Conservation (phyloP, 2,329 filamentous ascomycete species). For the Decorospora gaudefroyi region DNA sequence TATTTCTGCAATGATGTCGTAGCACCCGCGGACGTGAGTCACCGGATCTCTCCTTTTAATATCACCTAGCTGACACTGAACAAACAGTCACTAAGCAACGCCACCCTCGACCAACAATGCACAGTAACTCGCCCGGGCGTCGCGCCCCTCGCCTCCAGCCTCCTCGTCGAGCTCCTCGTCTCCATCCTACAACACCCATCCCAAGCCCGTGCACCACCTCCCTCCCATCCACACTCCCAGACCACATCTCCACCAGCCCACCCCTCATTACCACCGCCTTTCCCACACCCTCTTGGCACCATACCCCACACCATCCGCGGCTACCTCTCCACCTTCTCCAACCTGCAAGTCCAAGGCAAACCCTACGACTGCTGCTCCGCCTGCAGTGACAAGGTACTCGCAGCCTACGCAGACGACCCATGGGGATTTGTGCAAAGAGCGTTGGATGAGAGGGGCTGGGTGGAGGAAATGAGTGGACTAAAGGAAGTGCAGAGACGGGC, state of each 20-base stretch:
- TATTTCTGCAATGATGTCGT: slow-evolving; percentile 99
- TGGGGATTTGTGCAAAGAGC: slow-evolving; percentile 80
- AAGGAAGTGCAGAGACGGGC: slow-evolving; percentile 62
- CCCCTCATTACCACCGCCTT: slow-evolving; percentile 41
- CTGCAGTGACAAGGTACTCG: slow-evolving; percentile 71
- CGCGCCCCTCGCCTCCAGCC: slow-evolving; percentile 86
- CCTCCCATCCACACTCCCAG: slow-evolving; percentile 13
- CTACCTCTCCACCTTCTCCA: slow-evolving; percentile 74
- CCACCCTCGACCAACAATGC: slow-evolving; percentile 96
- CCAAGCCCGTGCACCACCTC: slow-evolving; percentile 37
- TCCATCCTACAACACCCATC: slow-evolving; percentile 75
- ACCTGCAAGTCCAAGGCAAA: slow-evolving; percentile 71
- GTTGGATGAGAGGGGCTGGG: slow-evolving; percentile 74
- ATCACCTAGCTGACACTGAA: not conserved
- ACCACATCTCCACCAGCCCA: slow-evolving; percentile 18
- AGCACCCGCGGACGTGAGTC: slow-evolving; percentile 83
- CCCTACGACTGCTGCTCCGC: slow-evolving; percentile 83
- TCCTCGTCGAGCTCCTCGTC: slow-evolving; percentile 86
- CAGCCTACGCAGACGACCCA: slow-evolving; percentile 67
- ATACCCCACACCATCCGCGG: slow-evolving; percentile 82
- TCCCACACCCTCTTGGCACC: slow-evolving; percentile 67
- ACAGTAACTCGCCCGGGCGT: slow-evolving; percentile 94
- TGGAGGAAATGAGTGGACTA: slow-evolving; percentile 71
- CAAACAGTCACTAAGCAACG: slow-evolving; percentile 81
- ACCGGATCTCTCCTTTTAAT: not conserved